Evolutionary conservation across 192 early-diverging fungal genomes (phyloP), one percentile per base, ranked within the genome.

Genomic region (Globomyces pollinis-pini): DNA sequence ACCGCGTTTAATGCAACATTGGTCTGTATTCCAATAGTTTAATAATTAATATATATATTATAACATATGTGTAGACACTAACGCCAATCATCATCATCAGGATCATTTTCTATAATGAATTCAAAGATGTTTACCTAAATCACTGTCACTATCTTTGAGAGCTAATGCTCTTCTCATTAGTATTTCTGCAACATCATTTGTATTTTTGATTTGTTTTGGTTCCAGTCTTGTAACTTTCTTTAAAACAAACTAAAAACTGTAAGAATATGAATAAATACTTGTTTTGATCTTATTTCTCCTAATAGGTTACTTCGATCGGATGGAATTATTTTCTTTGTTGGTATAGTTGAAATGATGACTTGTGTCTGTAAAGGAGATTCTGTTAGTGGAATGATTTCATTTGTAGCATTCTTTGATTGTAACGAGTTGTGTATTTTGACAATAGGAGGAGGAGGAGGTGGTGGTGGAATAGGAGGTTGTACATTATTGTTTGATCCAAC

Each of bases 71-170:
- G n/a, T n/a, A n/a, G n/a, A n/a, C 35, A 36, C 13, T 51, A 51
- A 51, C 33, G 30, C 50, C 50, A 51, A n/a, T 23, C 50, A 3
- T 57, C 55, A 20, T 57, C 55, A 39, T 57, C 55, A 1, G 28
- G 35, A 31, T 55, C 53, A 21, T 29, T 21, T 11, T 54, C 52
- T 54, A 39, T 4, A 39, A 8, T 54, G 21, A 68, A 47, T n/a
- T 33, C 2, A 5, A 41, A 36, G 3, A 7, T 36, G 24, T 32
- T 30, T 60, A 71, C 65, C 66, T 29, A 62, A 49, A 26, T 78
- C 76, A 59, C 70, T 73, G 26, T 79, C 77, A 42, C 74, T 77
- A 68, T 70, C 73, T 50, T 74, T 74, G n/a, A 79, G 41, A 21
- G 72, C 77, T n/a, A n/a, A n/a, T 3, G 63, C 74, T 7, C 77